A percentile compares a stretch with the other conserved stretches of the same genome.
Evolutionary conservation across 805 yeast genomes (phyloP).

Genomic region (Vanderwaltozyma polyspora): DNA sequence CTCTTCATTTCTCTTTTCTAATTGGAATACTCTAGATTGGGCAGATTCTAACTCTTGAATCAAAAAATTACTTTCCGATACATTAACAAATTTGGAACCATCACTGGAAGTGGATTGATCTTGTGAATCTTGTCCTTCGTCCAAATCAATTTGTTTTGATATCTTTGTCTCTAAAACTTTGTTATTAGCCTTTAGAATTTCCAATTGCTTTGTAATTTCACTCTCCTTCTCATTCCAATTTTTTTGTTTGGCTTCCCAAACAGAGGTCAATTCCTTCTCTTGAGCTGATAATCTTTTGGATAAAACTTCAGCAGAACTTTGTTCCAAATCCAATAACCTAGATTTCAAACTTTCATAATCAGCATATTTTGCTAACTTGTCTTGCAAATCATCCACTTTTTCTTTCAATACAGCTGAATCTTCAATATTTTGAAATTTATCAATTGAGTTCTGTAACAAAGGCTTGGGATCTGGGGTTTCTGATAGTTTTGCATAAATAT

Average conservation of each 20-base stretch:
- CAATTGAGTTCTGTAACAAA: slow-evolving; percentile 56
- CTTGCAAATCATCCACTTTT: slow-evolving; percentile 42
- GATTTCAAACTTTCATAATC: slow-evolving; percentile 71
- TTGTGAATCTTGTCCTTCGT: slow-evolving; percentile 22
- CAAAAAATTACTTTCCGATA: slow-evolving; percentile 50
- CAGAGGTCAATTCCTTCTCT: slow-evolving; percentile 58
- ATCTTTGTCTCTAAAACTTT: slow-evolving; percentile 63
- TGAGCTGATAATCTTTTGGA: slow-evolving; percentile 50
- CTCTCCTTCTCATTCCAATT: slow-evolving; percentile 55
- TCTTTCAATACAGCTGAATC: slow-evolving; percentile 42
- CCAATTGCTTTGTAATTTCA: slow-evolving; percentile 39
- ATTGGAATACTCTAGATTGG: slow-evolving; percentile 53
- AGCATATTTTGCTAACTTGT: slow-evolving; percentile 50
- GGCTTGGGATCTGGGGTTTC: slow-evolving; percentile 94
- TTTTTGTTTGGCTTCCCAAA: slow-evolving; percentile 60
- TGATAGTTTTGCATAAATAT: slow-evolving; percentile 61
- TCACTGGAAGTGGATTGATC: slow-evolving; percentile 11
- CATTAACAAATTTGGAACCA: slow-evolving; percentile 7
- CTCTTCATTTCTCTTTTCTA: slow-evolving; percentile 70
- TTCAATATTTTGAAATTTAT: slow-evolving; percentile 43
- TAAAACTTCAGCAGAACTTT: slow-evolving; percentile 43
- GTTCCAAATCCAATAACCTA: slow-evolving; percentile 49
- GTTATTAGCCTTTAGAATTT: slow-evolving; percentile 41
- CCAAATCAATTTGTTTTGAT: slow-evolving; percentile 40
- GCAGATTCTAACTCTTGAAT: slow-evolving; percentile 65